Conservation (phyloP, 352 stramenopile species). For the Halophytophthora polymorphica region DNA sequence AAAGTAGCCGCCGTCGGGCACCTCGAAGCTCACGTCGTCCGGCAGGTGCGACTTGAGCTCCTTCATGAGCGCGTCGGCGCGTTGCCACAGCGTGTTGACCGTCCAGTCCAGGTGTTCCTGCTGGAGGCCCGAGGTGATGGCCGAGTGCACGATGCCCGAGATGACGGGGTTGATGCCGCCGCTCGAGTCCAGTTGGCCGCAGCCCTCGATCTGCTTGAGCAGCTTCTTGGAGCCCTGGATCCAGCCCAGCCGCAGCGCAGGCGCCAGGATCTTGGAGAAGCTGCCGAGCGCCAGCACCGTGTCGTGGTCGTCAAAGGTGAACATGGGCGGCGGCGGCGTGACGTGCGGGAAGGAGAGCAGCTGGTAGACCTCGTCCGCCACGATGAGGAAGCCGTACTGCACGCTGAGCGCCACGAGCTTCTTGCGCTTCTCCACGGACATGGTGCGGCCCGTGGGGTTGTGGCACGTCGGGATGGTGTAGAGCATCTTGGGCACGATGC, state of each 20-base stretch:
- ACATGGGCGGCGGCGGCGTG: slow-evolving; percentile 79
- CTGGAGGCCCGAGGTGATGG: slow-evolving; percentile 66
- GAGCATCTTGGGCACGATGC: slow-evolving; percentile 88
- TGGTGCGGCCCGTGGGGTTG: slow-evolving; percentile 91
- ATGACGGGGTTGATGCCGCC: slow-evolving; percentile 93
- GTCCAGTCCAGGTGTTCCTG: slow-evolving; percentile 76
- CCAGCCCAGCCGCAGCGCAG: slow-evolving; percentile 89
- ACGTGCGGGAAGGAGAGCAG: slow-evolving; percentile 90
- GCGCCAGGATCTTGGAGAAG: slow-evolving; percentile 95
- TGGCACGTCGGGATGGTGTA: slow-evolving; percentile 95
- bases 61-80: slow-evolving; percentile 72
- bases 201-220: slow-evolving; percentile 68
- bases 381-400: slow-evolving; percentile 88
- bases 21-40: slow-evolving; percentile 63
- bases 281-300: slow-evolving; percentile 88
- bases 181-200: slow-evolving; percentile 90
- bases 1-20: slow-evolving; percentile 87
- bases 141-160: slow-evolving; percentile 81
- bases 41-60: slow-evolving; percentile 66
- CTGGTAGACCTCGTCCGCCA: slow-evolving; percentile 95
- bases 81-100: slow-evolving; percentile 67
- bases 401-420: slow-evolving; percentile 87
- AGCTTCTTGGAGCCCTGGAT: slow-evolving; percentile 74
- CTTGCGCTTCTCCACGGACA: slow-evolving; percentile 82
- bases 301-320: slow-evolving; percentile 78